Evolutionary conservation across 257 asterid genomes (phyloP).

Genomic region (Eucommia ulmoides): DNA sequence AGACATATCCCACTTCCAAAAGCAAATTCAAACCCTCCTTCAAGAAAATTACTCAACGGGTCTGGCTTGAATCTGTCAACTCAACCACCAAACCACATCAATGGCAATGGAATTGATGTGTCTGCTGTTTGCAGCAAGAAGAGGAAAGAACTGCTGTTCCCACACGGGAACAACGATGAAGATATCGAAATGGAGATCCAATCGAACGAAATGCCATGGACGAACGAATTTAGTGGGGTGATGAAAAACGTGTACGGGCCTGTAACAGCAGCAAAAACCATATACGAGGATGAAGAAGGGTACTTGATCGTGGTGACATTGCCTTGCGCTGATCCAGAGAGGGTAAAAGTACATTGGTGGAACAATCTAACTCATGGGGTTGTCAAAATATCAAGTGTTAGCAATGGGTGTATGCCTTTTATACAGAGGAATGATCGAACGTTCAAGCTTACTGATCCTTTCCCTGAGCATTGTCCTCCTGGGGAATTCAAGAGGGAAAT

Average conservation of each 20-base stretch:
- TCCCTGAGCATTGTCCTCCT: slow-evolving; percentile 68
- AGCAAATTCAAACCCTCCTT: slow-evolving; percentile 13
- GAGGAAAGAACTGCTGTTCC: slow-evolving; percentile 29
- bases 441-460: slow-evolving; percentile 55
- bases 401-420: slow-evolving; percentile 49
- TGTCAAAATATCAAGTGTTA: slow-evolving; percentile 51
- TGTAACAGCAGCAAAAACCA: slow-evolving; percentile 39
- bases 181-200: slow-evolving; percentile 21
- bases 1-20: slow-evolving; percentile 19
- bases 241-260: slow-evolving; percentile 40
- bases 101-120: slow-evolving; percentile 32
- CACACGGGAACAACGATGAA: slow-evolving; percentile 16
- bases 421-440: slow-evolving; percentile 52
- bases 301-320: slow-evolving; percentile 33
- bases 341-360: slow-evolving; percentile 49
- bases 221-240: slow-evolving; percentile 37
- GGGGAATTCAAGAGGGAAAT: slow-evolving; percentile 69
- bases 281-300: slow-evolving; percentile 49
- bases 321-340: slow-evolving; percentile 37
- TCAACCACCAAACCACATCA: slow-evolving; percentile 23
- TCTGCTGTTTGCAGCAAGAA: slow-evolving; percentile 30
- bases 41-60: slow-evolving; percentile 36
- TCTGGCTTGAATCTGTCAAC: slow-evolving; percentile 32
- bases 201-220: slow-evolving; percentile 30
- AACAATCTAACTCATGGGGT: slow-evolving; percentile 49